Conservation (phyloP, 331 rosid genomes). For the Erythrophleum ivorense region DNA sequence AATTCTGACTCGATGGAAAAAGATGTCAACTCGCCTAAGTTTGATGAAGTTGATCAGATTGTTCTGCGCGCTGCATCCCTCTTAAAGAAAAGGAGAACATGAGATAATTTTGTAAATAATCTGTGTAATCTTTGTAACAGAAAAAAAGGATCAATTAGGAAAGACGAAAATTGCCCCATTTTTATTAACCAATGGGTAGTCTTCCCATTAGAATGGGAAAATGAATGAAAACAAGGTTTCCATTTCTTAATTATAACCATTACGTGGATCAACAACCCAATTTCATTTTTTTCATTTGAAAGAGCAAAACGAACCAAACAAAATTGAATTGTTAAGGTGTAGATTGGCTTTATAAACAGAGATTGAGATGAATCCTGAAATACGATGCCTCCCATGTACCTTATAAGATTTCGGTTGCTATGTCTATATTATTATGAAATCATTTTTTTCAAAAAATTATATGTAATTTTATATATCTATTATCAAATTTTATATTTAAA, state of each 20-base stretch:
- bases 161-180: background rate
- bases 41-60: slow-evolving; percentile 83
- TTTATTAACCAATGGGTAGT: background rate
- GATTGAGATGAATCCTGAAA: no score
- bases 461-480: no score
- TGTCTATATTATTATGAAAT: no score
- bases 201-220: background rate
- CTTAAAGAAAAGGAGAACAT: slow-evolving; percentile 65
- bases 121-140: background rate
- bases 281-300: background rate
- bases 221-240: no score
- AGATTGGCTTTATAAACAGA: background rate
- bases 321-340: background rate
- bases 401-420: no score
- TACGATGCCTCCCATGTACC: no score
- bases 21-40: slow-evolving; percentile 49
- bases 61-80: slow-evolving; percentile 79
- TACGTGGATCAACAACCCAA: background rate
- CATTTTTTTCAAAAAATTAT: no score
- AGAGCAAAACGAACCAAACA: background rate
- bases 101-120: slow-evolving; percentile 27
- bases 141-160: background rate
- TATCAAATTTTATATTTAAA: no score
- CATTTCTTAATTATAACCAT: background rate
- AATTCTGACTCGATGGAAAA: slow-evolving; percentile 34